Evolutionary conservation across 306 rosid genomes (phyloP), one percentile per base, ranked within the genome.

Genomic region (Acacia crassicarpa): DNA sequence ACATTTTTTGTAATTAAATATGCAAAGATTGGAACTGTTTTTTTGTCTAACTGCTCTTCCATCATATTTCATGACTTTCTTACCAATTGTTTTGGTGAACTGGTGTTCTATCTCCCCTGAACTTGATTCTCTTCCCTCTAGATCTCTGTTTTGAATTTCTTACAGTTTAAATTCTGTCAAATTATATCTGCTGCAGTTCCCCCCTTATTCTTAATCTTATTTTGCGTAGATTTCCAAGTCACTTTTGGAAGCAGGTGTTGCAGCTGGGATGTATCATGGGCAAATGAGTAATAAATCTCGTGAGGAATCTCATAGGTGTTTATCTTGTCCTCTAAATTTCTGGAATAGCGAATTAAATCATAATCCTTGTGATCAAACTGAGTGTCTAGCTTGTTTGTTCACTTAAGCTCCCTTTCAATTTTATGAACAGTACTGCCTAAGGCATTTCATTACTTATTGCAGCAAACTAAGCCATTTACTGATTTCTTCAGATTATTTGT

Each of bases 241-340:
- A 78, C 89, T 94, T 82, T 63, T 43, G 61, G 96, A 90, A 81
- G 93, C 82, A 25, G 94, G 96, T 59, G 87, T 94, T 73, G 81
- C 78, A 75, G 90, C 88, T 73, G 97, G 96, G 81, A 89, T 86
- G 69, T 92, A 94, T 83, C 98, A 92, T 82, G 94, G 96, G 81
- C 94, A 91, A 84, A 91, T 94, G 96, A 62, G 73, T 80, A 93
- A 79, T 70, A 90, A 74, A 84, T 77, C 93, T 62, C 96, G 97
- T 78, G 91, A 90, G 23, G 96, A 94, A 78, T 91, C 96, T 86
- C 98, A 94, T 89, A 92, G 98, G 97, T 92, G 78, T 61, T 75
- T 23, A 53, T 67, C 61, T 68, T 81, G 16, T 80, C 86, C 15
- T 78, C 22, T 83, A 35, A 85, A 49, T 67, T 68, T 71, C 49